phyloP scores from a whole-genome alignment of 1,284 basidiomycete species.

The Lignosus rhinocerotis region DNA sequence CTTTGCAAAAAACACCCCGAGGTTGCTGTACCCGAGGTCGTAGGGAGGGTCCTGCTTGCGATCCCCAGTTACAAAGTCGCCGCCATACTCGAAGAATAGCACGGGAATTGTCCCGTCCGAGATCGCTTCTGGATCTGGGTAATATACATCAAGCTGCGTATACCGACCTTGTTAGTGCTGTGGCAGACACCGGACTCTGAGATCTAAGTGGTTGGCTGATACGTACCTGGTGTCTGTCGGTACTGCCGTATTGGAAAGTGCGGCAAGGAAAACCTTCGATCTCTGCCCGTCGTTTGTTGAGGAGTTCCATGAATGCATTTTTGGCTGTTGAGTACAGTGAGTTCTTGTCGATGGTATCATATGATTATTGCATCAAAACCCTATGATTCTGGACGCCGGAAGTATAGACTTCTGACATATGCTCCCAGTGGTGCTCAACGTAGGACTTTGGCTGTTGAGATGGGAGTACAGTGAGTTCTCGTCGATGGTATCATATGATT shows the following conservation, averaged over 20 bases:
- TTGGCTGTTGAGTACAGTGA: constrained; percentile 13
- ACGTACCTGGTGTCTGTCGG: constrained; percentile 54
- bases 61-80: constrained; percentile 54
- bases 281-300: constrained; percentile 40
- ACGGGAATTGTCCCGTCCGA: constrained; percentile 43
- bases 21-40: constrained; percentile 51
- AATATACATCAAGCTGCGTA: constrained; percentile 55
- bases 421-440: too few species aligned
- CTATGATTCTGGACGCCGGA: not conserved
- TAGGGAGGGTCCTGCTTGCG: constrained; percentile 46
- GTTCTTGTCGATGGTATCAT: not conserved
- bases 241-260: constrained; percentile 57
- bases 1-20: constrained; percentile 60
- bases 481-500: not conserved
- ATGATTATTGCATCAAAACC: not conserved
- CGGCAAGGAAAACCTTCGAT: constrained; percentile 45
- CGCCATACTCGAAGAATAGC: constrained; percentile 65
- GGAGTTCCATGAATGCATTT: constrained; percentile 44
- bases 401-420: too few species aligned
- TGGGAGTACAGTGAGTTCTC: not conserved
- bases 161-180: too few species aligned
- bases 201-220: not conserved
- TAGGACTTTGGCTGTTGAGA: constrained; percentile 13
- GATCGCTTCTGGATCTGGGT: constrained; percentile 39
- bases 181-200: not conserved